Base-by-base conservation (phyloP, 2,329 filamentous ascomycete genomes). In the Pseudocercospora macadamiae region DNA sequence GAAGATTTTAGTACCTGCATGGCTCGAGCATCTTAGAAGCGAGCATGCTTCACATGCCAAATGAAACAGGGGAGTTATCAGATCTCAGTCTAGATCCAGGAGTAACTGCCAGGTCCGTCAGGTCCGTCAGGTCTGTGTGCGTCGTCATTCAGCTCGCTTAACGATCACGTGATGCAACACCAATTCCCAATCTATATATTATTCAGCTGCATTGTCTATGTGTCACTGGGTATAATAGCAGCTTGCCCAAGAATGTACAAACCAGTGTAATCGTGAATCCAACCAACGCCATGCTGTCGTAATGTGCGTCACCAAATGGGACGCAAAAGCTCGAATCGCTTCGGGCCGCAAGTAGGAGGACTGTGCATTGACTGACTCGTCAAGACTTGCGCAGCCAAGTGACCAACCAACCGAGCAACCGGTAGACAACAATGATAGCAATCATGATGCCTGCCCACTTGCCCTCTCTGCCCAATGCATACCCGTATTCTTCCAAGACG, bases 371-470 rank as follows among this genome's bases (percentile, higher is more conserved):
- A 18, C 30, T 18, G 26, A 19, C 14, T 21, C 45, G 12, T 45
- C n/a, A 66, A 4, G 55, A 61, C 61, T 63, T 66, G 21, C 61
- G 56, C 9, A 54, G 47, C 60, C 60, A 68, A 26, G 59, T 66
- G 32, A 84, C 85, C 45, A 82, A 64, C 84, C 84, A 90, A 0
- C 84, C 86, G 4, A 90, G 77, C 4, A 91, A 48, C 32, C 89
- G 77, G 74, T 91, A 91, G 0, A 84, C 90, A 7, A 83, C 77
- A 66, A 90, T 86, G 60, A 95, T 93, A 1, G 78, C 84, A 49
- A 93, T 69, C 77, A 92, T 80, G 61, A 92, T 91, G 0, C 89
- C 90, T 7, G 89, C 83, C 79, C 89, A 89, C 69, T 83, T 80
- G 1, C 84, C 86, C 26, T 81, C 80, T 53, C 80, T 75, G 0